Percentiles rank a stretch among this genome's conserved stretches.
Evolutionary conservation across 2,329 filamentous ascomycete species (phyloP).

Genomic region (Didymellaceae sp.): DNA sequence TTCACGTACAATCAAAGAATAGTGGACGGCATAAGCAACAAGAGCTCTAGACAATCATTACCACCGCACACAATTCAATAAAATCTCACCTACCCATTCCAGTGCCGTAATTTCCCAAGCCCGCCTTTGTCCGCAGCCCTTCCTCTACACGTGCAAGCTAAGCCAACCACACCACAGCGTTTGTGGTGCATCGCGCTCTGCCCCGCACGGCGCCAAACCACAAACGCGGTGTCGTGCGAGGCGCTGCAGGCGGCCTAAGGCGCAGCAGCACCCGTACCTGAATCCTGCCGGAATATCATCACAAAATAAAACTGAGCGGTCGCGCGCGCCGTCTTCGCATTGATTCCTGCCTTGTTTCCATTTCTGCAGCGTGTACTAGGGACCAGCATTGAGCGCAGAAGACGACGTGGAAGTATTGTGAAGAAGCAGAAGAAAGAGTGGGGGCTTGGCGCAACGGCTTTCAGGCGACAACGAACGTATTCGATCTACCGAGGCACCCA

Average conservation of each 20-base stretch:
- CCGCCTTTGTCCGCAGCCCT: constrained; percentile 1
- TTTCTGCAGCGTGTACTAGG: too few species aligned
- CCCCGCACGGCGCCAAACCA: constrained; percentile 1
- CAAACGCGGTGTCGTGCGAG: background rate
- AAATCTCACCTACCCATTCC: constrained; percentile 1
- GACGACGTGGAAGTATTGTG: background rate
- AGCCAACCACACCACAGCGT: constrained; percentile 4
- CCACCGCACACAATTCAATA: background rate
- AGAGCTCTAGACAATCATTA: background rate
- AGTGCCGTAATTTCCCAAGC: constrained; percentile 9
- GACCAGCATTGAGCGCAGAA: too few species aligned
- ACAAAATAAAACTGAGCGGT: too few species aligned
- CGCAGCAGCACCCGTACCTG: too few species aligned
- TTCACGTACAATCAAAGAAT: too few species aligned
- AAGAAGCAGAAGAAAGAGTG: background rate
- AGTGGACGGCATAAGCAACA: too few species aligned
- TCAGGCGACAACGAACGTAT: too few species aligned
- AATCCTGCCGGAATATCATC: too few species aligned
- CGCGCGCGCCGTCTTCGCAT: background rate
- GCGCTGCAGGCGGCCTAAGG: constrained; percentile 8
- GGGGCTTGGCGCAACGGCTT: constrained; percentile 4
- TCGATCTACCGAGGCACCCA: too few species aligned
- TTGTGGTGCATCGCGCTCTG: background rate
- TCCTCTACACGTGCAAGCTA: background rate
- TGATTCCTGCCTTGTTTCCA: too few species aligned